Base-by-base conservation (phyloP, 2,329 filamentous ascomycete genomes). In the Fusarium sp. region DNA sequence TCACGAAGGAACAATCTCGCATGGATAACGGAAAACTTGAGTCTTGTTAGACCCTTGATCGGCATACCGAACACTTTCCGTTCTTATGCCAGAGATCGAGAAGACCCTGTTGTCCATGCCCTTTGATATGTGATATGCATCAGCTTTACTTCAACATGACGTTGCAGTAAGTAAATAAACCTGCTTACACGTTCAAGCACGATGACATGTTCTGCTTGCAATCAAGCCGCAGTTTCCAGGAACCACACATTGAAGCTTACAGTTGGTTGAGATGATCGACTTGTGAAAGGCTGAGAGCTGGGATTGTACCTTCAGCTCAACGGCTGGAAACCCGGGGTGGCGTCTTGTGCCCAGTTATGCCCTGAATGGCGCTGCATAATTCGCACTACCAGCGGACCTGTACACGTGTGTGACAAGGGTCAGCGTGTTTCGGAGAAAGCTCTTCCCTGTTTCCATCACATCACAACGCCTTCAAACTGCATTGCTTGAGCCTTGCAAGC, bases 351-450 rank as follows among this genome's bases (percentile, higher is more conserved):
- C 63, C 46, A 66, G 42, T 66, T 66, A 66, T 66, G 63, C 62
- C 63, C 54, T 65, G 45, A 40, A 56, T 53, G 65, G 61, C 35
- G 47, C 36, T 63, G 64, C 65, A 67, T 58, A 67, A 66, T 39
- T 58, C 29, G 55, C 55, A 56, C 56, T 56, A 56, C 33, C 40
- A 55, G 53, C 55, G 21, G 63, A 47, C 53, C 45, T 63, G 63
- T 58, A 72, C 68, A 73, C 67, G 71, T 71, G 68, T 73, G 62
- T 52, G 49, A 55, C 66, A 68, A 64, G 64, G 70, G 58, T 59
- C 46, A 31, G 39, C 27, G 59, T 43, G 69, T 72, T 70, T 73
- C 71, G 66, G 55, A 66, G 63, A 50, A 62, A 41, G 54, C 43
- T 57, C 25, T 59, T 68, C 55, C 56, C 53, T 61, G 64, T 53